Evolutionary conservation across 2,329 filamentous ascomycete species (phyloP).

Genomic region (Periconia sp.): DNA sequence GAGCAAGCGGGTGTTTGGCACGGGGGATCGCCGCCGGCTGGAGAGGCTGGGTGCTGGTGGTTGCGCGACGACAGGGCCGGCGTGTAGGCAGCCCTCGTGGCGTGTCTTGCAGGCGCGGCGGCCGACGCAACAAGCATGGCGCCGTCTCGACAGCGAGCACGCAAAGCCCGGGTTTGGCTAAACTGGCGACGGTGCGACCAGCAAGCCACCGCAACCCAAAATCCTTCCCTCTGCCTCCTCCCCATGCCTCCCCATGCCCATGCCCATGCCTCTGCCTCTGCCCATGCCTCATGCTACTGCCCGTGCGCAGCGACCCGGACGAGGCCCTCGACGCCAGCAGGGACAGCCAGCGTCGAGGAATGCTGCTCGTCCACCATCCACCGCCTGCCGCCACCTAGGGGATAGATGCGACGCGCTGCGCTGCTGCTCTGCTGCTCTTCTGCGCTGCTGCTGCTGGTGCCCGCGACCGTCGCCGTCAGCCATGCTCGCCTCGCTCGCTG

Average conservation of each 20-base stretch:
- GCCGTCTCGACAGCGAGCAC: slow-evolving; percentile 14
- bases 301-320: slow-evolving; percentile 9
- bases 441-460: background rate
- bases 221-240: too few relatives aligned
- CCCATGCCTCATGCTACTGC: background rate
- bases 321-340: too few relatives aligned
- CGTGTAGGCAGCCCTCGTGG: slow-evolving; percentile 29
- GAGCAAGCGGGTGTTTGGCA: too few relatives aligned
- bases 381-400: background rate
- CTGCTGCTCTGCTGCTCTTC: background rate
- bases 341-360: too few relatives aligned
- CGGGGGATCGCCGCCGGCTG: background rate
- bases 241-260: too few relatives aligned
- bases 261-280: too few relatives aligned
- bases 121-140: slow-evolving; percentile 24
- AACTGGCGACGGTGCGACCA: slow-evolving; percentile 18
- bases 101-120: slow-evolving; percentile 17
- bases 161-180: slow-evolving; percentile 21
- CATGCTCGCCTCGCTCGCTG: slow-evolving; percentile 16
- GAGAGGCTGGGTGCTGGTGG: slow-evolving; percentile 1
- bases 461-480: slow-evolving; percentile 8
- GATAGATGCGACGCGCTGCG: background rate
- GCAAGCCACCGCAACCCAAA: slow-evolving; percentile 13
- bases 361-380: slow-evolving; percentile 8
- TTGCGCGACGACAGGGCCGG: slow-evolving; percentile 9